Evolutionary conservation across 345 rosid species (phyloP).

Genomic region (Heritiera fomes): DNA sequence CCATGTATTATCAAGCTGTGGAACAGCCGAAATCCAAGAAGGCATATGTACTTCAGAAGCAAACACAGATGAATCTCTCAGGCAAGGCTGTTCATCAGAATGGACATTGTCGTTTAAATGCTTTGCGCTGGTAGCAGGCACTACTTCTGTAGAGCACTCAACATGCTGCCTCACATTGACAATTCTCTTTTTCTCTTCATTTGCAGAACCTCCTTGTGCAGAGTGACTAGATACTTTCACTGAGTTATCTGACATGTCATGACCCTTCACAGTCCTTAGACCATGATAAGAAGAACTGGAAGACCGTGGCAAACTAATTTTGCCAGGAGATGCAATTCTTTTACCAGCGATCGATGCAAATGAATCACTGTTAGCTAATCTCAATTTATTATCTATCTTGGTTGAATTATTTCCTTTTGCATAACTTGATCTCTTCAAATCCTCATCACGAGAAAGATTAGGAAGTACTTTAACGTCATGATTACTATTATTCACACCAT

Average conservation of each 20-base stretch:
- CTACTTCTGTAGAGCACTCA: slow-evolving; percentile 22
- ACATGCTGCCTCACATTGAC: slow-evolving; percentile 13
- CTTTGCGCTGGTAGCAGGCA: background rate
- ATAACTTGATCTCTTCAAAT: slow-evolving; percentile 13
- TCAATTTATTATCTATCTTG: background rate
- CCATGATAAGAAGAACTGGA: background rate
- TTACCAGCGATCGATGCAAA: background rate
- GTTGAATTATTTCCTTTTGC: background rate
- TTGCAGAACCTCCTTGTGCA: background rate
- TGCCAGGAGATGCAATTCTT: background rate
- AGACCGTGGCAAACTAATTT: background rate
- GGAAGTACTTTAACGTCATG: slow-evolving; percentile 33
- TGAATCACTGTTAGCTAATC: background rate
- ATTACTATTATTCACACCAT: slow-evolving; percentile 25
- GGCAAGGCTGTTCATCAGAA: background rate
- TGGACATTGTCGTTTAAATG: background rate
- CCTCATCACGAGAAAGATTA: slow-evolving; percentile 22
- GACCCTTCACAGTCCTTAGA: background rate
- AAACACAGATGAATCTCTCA: background rate
- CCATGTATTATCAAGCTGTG: slow-evolving; percentile 47
- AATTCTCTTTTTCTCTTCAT: slow-evolving; percentile 8
- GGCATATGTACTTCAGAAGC: slow-evolving; percentile 10
- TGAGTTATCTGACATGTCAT: slow-evolving; percentile 8
- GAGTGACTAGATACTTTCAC: background rate
- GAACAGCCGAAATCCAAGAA: slow-evolving; percentile 31